Evolutionary conservation across 495 filamentous ascomycete species (phyloP).

Genomic region (Podospora pseudoanserina): DNA sequence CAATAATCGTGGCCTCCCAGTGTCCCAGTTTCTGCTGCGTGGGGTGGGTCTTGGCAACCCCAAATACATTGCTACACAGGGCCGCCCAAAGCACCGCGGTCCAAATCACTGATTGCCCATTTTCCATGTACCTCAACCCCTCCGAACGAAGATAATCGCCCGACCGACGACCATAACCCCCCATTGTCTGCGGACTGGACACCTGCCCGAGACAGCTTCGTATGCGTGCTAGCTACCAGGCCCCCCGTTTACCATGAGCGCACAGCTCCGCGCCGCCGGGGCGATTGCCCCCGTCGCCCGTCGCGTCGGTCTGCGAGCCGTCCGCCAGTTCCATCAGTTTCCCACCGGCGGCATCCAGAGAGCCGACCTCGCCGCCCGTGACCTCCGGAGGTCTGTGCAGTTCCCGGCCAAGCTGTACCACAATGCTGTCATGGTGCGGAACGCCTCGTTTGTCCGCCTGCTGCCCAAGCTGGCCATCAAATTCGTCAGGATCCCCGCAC

Average conservation of each 20-base stretch:
- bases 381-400: conserved; percentile 62
- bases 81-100: background rate
- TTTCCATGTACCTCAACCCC: background rate
- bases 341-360: conserved; percentile 68
- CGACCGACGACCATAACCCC: background rate
- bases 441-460: conserved; percentile 78
- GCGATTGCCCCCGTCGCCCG: conserved; percentile 59
- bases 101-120: background rate
- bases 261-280: conserved; percentile 72
- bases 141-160: background rate
- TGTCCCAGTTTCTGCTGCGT: background rate
- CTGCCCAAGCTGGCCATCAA: conserved; percentile 89
- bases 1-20: background rate
- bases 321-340: conserved; percentile 63
- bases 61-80: background rate
- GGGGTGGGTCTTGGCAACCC: conserved; percentile 8
- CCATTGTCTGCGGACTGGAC: background rate
- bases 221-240: conserved; percentile 14
- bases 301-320: conserved; percentile 50
- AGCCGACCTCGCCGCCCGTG: conserved; percentile 57
- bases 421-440: conserved; percentile 78
- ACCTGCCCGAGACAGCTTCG: conserved; percentile 13
- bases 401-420: conserved; percentile 76
- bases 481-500: conserved; percentile 78
- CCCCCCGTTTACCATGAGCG: conserved; percentile 61